A percentile compares a stretch with the other conserved stretches of the same genome.
phyloP scores from a whole-genome alignment of 768 basidiomycete genomes.

The Cystofilobasidium ferigula region DNA sequence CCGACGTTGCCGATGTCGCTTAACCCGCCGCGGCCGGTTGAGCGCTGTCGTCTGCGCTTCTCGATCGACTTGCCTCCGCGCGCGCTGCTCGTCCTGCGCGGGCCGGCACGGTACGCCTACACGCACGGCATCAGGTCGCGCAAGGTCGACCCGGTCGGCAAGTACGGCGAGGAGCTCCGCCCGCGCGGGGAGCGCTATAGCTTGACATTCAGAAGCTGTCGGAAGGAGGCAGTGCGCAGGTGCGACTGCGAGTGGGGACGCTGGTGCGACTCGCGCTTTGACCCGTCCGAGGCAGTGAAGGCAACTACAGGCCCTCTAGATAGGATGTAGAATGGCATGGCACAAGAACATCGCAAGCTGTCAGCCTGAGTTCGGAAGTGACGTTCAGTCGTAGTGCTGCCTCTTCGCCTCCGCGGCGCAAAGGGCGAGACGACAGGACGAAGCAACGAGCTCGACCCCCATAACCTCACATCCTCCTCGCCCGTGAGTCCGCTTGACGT shows the following conservation, averaged over 20 bases:
- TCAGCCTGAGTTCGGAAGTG: too few species aligned
- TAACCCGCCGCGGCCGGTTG: neutral
- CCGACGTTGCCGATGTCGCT: neutral
- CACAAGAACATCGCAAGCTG: too few species aligned
- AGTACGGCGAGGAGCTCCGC: constrained; percentile 7
- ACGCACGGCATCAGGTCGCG: constrained; percentile 24
- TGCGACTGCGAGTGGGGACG: constrained; percentile 13
- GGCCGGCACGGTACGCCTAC: constrained; percentile 17
- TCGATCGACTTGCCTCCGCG: constrained; percentile 20
- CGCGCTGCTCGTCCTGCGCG: constrained; percentile 22
- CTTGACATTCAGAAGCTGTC: constrained; percentile 18
- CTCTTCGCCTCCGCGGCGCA: too few species aligned
- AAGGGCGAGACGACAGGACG: too few species aligned
- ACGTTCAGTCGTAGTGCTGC: too few species aligned
- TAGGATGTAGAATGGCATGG: too few species aligned
- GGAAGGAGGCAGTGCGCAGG: constrained; percentile 2
- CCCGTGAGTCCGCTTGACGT: too few species aligned
- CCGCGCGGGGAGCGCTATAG: constrained; percentile 18
- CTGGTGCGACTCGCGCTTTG: constrained; percentile 19
- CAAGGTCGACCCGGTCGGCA: constrained; percentile 12
- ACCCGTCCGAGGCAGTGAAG: too few species aligned
- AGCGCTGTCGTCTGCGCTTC: neutral
- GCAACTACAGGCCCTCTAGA: too few species aligned
- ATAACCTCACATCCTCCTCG: too few species aligned
- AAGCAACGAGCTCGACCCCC: too few species aligned